Base-by-base conservation (phyloP, 805 yeast genomes). In the Wilhelminamyces savonicus region DNA sequence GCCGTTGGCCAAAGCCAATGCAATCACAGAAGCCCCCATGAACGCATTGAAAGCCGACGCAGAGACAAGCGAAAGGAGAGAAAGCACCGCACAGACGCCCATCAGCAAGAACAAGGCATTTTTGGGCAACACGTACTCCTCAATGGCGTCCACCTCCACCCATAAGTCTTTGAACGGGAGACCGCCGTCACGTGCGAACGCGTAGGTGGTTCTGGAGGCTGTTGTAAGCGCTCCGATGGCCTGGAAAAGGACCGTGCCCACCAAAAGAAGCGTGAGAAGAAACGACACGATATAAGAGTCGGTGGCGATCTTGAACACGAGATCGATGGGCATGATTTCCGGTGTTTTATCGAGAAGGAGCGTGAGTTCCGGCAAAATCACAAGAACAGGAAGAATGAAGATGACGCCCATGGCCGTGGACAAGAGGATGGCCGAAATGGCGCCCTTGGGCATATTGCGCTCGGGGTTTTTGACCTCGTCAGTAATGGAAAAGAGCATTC, bases 161-260 rank as follows among this genome's bases (percentile, higher is more conserved):
- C 88, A 82, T 11, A 71, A 43, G 9, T 70, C 62, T 32, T 74
- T 70, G 42, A 63, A 72, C 2, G 94, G 94, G 25, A 84, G 54
- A 0, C 87, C 94, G 21, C 78, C 83, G 51, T 84, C 94, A 58
- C 94, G 71, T 30, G 90, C 85, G 58, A 84, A 77, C 16, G 85
- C 81, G 50, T 74, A 83, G 0, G 86, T 82, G n/a, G 80, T 71
- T 66, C 94, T 71, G 3, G 92, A 82, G 3, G 87, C 82, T 0
- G 94, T 80, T 1, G 92, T 83, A 21, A 82, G 64, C 1, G 90
- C 72, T 4, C 94, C 88, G 28, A 84, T 76, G 2, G 87, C 81
- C 21, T 85, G 86, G 52, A 83, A 83, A 7, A 81, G 46, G 16
- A 78, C 72, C 13, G 86, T 81, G 0, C 84, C 92, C 27, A 76